Evolutionary conservation across 768 basidiomycete genomes (phyloP).

Genomic region (Mycena pura): DNA sequence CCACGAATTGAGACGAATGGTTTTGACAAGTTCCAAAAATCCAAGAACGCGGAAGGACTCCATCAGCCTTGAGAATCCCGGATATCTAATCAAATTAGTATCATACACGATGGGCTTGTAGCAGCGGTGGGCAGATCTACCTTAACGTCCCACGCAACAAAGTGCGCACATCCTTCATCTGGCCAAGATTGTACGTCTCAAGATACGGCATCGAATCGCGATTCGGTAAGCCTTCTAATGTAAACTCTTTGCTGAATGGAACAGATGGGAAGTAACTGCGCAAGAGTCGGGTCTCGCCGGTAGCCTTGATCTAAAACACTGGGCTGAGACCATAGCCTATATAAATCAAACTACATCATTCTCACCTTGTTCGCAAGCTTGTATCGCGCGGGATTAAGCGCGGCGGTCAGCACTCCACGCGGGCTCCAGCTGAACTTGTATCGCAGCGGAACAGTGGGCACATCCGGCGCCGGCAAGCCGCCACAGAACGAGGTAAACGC

Average conservation of each 20-base stretch:
- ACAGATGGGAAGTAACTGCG: conserved; percentile 67
- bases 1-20: conserved; percentile 51
- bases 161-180: conserved; percentile 55
- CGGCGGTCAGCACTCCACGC: conserved; percentile 82
- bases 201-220: conserved; percentile 79
- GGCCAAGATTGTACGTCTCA: conserved; percentile 64
- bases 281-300: conserved; percentile 63
- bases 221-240: conserved; percentile 87
- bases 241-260: conserved; percentile 65
- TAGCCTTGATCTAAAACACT: conserved; percentile 47
- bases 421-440: conserved; percentile 97
- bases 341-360: neutral
- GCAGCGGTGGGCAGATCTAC: conserved; percentile 38
- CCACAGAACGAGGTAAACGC: conserved; percentile 94
- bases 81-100: conserved; percentile 62
- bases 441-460: conserved; percentile 68
- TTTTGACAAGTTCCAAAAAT: conserved; percentile 55
- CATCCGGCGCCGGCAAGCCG: conserved; percentile 84
- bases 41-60: conserved; percentile 75
- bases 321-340: neutral
- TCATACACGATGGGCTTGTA: neutral
- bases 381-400: conserved; percentile 74
- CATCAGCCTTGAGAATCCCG: conserved; percentile 81
- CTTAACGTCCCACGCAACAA: conserved; percentile 87
- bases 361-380: conserved; percentile 63